Percentiles rank a stretch among this genome's conserved stretches.
phyloP scores from a whole-genome alignment of 768 basidiomycete genomes.

The Pleurotus giganteus region DNA sequence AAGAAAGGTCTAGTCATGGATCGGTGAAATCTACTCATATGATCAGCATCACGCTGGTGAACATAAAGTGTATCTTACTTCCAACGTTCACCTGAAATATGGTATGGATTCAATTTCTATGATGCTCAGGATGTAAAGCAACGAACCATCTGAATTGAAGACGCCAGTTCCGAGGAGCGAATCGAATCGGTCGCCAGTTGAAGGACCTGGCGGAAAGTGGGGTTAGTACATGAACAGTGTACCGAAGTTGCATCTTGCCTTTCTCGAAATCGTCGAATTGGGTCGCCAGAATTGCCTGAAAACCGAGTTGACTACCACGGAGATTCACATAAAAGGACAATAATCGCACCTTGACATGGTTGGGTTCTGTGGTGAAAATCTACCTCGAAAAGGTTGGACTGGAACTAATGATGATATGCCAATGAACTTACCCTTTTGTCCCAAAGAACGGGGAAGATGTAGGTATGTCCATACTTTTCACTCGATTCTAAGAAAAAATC shows the following conservation, averaged over 20 bases:
- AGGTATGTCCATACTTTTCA: conserved; percentile 21
- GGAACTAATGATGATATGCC: neutral
- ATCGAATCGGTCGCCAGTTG: conserved; percentile 22
- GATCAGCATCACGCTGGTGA: neutral
- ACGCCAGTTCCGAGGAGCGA: conserved; percentile 54
- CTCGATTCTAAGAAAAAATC: conserved; percentile 23
- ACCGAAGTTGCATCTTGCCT: conserved; percentile 22
- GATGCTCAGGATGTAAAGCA: neutral
- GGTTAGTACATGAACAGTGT: neutral
- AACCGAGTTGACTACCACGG: neutral
- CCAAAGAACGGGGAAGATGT: conserved; percentile 23
- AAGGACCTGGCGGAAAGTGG: conserved; percentile 17
- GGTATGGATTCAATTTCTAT: neutral
- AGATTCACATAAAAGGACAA: neutral
- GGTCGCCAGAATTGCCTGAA: conserved; percentile 40
- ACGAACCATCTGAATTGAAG: conserved; percentile 57
- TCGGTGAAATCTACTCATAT: conserved; percentile 24
- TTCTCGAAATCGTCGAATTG: conserved; percentile 48
- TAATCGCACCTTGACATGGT: conserved; percentile 39
- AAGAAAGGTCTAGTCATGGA: conserved; percentile 73
- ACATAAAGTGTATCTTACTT: conserved; percentile 38
- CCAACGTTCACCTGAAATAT: conserved; percentile 57
- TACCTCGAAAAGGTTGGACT: conserved; percentile 12
- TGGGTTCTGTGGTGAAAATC: conserved; percentile 44
- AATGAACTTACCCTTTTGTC: conserved; percentile 27